Percentiles rank a stretch among this genome's conserved stretches.
Evolutionary conservation across 371 early-diverging fungal genomes (phyloP).

Genomic region (Actinomortierella ambigua): DNA sequence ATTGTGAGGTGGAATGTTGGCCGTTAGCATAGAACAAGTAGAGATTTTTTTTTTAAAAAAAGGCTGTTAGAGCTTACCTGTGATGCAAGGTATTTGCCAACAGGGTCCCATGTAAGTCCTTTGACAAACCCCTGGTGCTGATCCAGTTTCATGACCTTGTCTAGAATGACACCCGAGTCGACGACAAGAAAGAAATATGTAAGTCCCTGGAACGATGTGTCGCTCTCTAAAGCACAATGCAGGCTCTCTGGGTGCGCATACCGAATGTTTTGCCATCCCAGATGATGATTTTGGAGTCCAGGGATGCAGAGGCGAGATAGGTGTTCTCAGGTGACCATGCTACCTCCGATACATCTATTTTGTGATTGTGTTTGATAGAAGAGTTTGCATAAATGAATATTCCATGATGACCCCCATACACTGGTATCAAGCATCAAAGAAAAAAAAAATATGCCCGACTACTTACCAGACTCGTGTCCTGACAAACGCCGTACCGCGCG

Average conservation of each 20-base stretch:
- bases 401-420: neutral
- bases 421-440: neutral
- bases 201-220: too few species aligned
- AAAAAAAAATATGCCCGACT: neutral
- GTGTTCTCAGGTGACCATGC: constrained; percentile 92
- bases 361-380: too few species aligned
- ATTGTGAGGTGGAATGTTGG: too few species aligned
- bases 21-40: too few species aligned
- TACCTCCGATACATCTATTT: constrained; percentile 88
- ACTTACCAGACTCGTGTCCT: constrained; percentile 88
- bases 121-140: constrained; percentile 92
- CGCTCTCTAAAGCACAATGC: too few species aligned
- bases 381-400: neutral
- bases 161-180: constrained; percentile 33
- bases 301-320: constrained; percentile 90
- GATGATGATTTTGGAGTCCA: constrained; percentile 83
- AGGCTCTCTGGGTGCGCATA: constrained; percentile 28
- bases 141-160: constrained; percentile 66
- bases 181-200: neutral
- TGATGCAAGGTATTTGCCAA: constrained; percentile 90
- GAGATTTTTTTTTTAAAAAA: neutral
- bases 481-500: constrained; percentile 78
- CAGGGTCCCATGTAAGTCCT: constrained; percentile 96
- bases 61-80: constrained; percentile 60
- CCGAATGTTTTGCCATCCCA: constrained; percentile 88